A percentile compares a stretch with the other conserved stretches of the same genome.
These are phyloP conservation scores for Podila horticola DNA, from an alignment of 192 early-diverging fungal species.

Conservation along the genomic window DNA sequence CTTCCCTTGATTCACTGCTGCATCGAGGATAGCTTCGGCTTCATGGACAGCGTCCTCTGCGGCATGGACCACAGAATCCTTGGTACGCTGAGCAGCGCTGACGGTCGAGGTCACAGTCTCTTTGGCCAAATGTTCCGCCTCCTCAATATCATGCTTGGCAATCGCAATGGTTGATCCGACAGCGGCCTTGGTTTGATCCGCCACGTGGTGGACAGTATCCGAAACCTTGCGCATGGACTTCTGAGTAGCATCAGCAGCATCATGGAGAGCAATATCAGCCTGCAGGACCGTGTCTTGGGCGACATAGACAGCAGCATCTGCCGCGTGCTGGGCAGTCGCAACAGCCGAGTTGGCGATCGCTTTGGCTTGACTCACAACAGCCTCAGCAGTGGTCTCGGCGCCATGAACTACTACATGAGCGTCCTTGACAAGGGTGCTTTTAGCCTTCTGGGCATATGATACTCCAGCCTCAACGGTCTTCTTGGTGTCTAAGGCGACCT, in stretches of 20 bases:
- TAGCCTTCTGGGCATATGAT: neutral
- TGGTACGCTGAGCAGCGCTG: neutral
- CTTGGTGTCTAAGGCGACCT: neutral
- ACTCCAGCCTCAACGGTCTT: neutral
- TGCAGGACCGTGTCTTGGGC: neutral
- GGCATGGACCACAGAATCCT: neutral
- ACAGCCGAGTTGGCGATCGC: neutral
- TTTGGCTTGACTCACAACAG: neutral
- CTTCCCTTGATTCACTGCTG: neutral
- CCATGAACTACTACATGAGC: neutral
- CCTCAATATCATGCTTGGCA: neutral
- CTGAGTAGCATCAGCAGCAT: neutral
- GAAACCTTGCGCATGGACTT: neutral
- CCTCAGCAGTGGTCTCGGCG: neutral
- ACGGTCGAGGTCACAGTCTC: neutral
- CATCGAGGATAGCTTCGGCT: neutral
- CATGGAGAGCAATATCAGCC: too few relatives aligned
- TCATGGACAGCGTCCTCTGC: neutral
- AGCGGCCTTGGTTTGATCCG: neutral
- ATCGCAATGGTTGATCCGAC: neutral
- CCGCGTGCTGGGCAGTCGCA: neutral
- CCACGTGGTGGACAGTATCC: neutral
- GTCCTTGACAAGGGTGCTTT: neutral
- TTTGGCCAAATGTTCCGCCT: neutral
- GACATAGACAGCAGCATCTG: neutral